phyloP scores from a whole-genome alignment of 768 basidiomycete genomes.

The Amanita jacksonii region DNA sequence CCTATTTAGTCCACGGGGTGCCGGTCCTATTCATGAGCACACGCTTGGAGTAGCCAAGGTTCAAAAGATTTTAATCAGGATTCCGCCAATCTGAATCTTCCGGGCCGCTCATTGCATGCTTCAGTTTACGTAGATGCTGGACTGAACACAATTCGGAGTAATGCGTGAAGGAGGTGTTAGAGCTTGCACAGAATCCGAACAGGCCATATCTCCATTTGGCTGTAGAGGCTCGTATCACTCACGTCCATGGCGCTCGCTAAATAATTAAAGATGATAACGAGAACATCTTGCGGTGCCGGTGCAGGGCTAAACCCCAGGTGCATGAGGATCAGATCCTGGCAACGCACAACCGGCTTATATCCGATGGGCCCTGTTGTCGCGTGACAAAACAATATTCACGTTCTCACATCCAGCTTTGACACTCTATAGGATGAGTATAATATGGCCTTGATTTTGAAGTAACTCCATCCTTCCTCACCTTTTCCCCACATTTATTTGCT shows the following conservation, averaged over 20 bases:
- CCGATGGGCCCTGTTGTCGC: conserved; percentile 18
- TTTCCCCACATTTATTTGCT: conserved; percentile 8
- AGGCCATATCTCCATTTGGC: not conserved
- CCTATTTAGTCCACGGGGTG: too few relatives aligned
- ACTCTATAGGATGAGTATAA: conserved; percentile 20
- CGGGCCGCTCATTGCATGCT: too few relatives aligned
- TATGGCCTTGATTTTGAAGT: conserved; percentile 15
- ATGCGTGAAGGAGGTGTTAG: too few relatives aligned
- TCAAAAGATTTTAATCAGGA: too few relatives aligned
- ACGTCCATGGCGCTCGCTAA: conserved; percentile 1
- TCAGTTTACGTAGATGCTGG: too few relatives aligned
- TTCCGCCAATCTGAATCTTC: too few relatives aligned
- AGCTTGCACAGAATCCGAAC: too few relatives aligned
- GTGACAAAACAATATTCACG: conserved; percentile 21
- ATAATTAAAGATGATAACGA: not conserved
- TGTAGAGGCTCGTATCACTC: not conserved
- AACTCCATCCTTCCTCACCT: conserved; percentile 11
- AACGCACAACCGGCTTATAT: not conserved
- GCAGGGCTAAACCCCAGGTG: conserved; percentile 18
- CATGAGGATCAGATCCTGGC: conserved; percentile 14
- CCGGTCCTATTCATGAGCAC: too few relatives aligned
- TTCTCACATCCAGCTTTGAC: conserved; percentile 15
- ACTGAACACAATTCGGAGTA: too few relatives aligned
- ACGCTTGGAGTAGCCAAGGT: too few relatives aligned
- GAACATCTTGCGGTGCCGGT: conserved; percentile 9